A percentile compares a stretch with the other conserved stretches of the same genome.
These are phyloP conservation scores for Eucommia ulmoides DNA, from an alignment of 257 asterid genomes.

Conservation along the genomic window DNA sequence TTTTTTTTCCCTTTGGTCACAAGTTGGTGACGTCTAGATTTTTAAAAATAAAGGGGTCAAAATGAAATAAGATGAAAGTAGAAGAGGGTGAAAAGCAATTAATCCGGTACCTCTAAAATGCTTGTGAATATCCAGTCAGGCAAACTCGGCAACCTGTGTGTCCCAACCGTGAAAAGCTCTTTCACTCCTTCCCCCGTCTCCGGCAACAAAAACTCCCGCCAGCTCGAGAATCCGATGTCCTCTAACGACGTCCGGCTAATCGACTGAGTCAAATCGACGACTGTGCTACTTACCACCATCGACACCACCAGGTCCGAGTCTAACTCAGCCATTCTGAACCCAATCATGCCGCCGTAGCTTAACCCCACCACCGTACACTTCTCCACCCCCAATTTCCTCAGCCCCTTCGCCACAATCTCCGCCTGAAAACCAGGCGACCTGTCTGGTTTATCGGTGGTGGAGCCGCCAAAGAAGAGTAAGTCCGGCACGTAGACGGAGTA, in stretches of 20 bases:
- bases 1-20: background rate
- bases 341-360: slow-evolving; percentile 19
- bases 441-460: slow-evolving; percentile 1
- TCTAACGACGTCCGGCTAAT: background rate
- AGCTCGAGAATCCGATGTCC: background rate
- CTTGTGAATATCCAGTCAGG: slow-evolving; percentile 13
- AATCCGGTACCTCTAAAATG: slow-evolving; percentile 8
- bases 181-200: background rate
- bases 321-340: slow-evolving; percentile 17
- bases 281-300: slow-evolving; percentile 10
- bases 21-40: background rate
- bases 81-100: background rate
- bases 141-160: slow-evolving; percentile 9
- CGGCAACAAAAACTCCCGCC: slow-evolving; percentile 16
- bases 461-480: slow-evolving; percentile 12
- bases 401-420: slow-evolving; percentile 16
- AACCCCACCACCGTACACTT: slow-evolving; percentile 19
- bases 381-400: slow-evolving; percentile 20
- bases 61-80: slow-evolving; percentile 1
- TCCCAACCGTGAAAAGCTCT: slow-evolving; percentile 7
- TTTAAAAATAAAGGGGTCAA: too few species aligned
- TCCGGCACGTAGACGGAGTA: slow-evolving; percentile 14
- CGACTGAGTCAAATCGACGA: slow-evolving; percentile 10
- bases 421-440: slow-evolving; percentile 10
- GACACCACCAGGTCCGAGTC: slow-evolving; percentile 15